Conservation (phyloP, 164 flowering plant species). For the Protea cynaroides region DNA sequence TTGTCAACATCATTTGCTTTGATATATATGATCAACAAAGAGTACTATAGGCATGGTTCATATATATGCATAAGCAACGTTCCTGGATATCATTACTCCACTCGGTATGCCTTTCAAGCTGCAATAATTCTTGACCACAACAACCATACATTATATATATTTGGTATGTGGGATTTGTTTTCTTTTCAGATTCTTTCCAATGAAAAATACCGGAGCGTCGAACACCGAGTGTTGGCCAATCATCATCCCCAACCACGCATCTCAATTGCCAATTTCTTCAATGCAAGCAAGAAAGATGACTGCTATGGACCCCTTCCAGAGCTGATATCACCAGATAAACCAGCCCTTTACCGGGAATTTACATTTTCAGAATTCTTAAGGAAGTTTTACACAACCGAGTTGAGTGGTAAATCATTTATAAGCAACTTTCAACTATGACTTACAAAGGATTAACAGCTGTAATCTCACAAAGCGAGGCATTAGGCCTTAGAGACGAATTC, state of each 20-base stretch:
- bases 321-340: conserved; percentile 34
- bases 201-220: conserved; percentile 44
- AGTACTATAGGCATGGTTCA: no score
- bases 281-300: conserved; percentile 26
- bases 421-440: conserved; percentile 6
- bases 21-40: no score
- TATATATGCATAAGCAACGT: no score
- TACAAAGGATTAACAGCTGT: neutral
- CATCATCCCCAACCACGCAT: conserved; percentile 27
- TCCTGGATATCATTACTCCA: no score
- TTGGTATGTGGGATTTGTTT: no score
- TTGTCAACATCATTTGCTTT: no score
- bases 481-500: no score
- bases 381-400: conserved; percentile 28
- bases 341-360: conserved; percentile 32
- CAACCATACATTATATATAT: no score
- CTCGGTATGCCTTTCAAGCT: no score
- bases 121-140: no score
- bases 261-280: conserved; percentile 33
- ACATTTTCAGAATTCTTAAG: conserved; percentile 22
- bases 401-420: conserved; percentile 33
- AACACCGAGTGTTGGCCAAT: conserved; percentile 52
- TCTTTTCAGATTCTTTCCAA: conserved; percentile 38
- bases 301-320: conserved; percentile 45
- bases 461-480: no score